A percentile compares a stretch with the other conserved stretches of the same genome.
Conservation (phyloP, 768 basidiomycete genomes). For the Cyclocybe aegerita region DNA sequence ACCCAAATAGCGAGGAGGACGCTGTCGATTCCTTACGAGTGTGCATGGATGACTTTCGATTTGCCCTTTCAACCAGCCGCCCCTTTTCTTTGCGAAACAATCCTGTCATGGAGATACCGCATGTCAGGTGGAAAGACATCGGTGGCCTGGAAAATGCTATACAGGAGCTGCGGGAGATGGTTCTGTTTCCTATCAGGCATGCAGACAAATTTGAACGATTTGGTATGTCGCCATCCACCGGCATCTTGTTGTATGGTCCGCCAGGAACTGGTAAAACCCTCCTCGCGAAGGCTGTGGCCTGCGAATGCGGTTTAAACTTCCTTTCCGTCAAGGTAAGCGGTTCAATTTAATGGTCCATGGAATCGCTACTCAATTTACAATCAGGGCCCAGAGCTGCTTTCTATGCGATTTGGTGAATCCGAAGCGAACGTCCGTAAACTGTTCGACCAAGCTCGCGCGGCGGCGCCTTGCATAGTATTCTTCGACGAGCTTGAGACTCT, state of each 20-base stretch:
- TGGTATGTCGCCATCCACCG: slow-evolving; percentile 99
- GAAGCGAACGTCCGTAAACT: slow-evolving; percentile 99
- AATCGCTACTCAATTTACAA: slow-evolving; percentile 12
- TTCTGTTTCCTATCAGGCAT: slow-evolving; percentile 99
- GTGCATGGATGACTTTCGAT: slow-evolving; percentile 99
- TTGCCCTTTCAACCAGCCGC: slow-evolving; percentile 95
- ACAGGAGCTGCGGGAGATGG: slow-evolving; percentile 97
- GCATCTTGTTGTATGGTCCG: slow-evolving; percentile 99
- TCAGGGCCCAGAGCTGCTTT: slow-evolving; percentile 92
- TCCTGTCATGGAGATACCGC: slow-evolving; percentile 96
- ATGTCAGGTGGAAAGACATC: slow-evolving; percentile 98
- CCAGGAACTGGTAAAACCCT: slow-evolving; percentile 99
- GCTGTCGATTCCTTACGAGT: slow-evolving; percentile 98
- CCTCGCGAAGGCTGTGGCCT: slow-evolving; percentile 97
- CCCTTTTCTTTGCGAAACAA: slow-evolving; percentile 98
- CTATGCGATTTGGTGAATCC: slow-evolving; percentile 99
- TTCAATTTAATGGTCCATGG: neutral
- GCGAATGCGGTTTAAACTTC: slow-evolving; percentile 99
- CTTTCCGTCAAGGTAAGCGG: slow-evolving; percentile 88
- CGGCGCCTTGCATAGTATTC: slow-evolving; percentile 99
- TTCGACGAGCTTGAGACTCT: slow-evolving; percentile 99
- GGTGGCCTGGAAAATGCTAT: slow-evolving; percentile 99
- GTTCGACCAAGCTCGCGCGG: slow-evolving; percentile 99
- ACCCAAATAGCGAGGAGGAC: slow-evolving; percentile 96
- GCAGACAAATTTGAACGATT: slow-evolving; percentile 99